Base-by-base conservation (phyloP, 2,329 filamentous ascomycete species). In the Blumeriella jaapii region DNA sequence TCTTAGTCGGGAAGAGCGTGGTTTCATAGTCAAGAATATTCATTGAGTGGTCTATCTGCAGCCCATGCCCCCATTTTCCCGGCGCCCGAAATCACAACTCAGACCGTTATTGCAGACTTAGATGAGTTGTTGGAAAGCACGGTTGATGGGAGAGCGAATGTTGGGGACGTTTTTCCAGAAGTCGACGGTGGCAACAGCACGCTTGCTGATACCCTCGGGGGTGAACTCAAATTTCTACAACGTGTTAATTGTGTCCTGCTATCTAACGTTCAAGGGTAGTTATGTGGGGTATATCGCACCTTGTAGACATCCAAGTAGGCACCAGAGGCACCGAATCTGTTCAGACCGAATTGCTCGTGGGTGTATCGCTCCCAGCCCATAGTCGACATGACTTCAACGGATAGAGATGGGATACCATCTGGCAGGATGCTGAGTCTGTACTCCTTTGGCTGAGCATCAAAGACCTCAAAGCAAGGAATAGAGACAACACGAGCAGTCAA, bases 331-430 rank as follows among this genome's bases (percentile, higher is more conserved):
- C 91, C 91, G 64, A 98, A 98, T 61, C 91, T 78, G 81, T 98
- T 98, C 51, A 98, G 78, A 61, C 91, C 91, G 57, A 98, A 98
- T 70, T 98, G 91, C 77, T 98, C 91, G 67, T 98, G 89, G 41
- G 86, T 83, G 69, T 96, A 98, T 64, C 89, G 82, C 75, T 96
- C 87, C 91, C 91, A 98, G 53, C 91, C 91, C 65, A 95, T 78
- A 51, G 91, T 98, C 63, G 74, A 82, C 83, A 94, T 93, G 61
- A 86, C 87, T 72, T 98, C 91, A 51, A 98, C 82, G 38, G 83
- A 93, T 63, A 98, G 63, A 44, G 86, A 76, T 50, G 91, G 89
- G 59, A 95, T 89, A 50, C 87, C 87, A 60, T 95, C 86, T 54
- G 89, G 91, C 46, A 98, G 76, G 49, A 94, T 82, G 50, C 78